Conservation (phyloP, 139 green algal species). For the Chlamydomonas applanata region DNA sequence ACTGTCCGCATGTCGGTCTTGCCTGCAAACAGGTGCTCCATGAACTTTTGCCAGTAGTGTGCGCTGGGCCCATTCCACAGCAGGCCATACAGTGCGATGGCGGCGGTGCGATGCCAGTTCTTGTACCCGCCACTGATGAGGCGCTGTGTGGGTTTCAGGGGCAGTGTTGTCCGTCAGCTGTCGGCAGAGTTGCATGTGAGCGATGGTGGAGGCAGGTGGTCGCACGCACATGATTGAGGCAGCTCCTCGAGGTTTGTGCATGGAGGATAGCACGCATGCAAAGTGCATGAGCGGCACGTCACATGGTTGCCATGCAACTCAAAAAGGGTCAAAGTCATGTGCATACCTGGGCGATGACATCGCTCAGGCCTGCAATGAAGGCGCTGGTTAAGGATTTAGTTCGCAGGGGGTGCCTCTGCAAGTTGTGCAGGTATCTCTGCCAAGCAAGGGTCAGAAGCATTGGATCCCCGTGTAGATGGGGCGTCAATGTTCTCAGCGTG, state of each 20-base stretch:
- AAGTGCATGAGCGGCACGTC: too few relatives aligned
- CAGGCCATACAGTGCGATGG: conserved; percentile 58
- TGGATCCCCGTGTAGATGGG: too few relatives aligned
- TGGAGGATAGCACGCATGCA: too few relatives aligned
- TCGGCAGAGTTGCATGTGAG: conserved; percentile 25
- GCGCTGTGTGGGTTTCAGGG: too few relatives aligned
- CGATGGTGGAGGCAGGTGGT: too few relatives aligned
- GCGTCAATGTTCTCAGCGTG: too few relatives aligned
- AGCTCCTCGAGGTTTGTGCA: too few relatives aligned
- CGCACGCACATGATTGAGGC: too few relatives aligned
- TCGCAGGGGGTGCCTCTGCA: conserved; percentile 42
- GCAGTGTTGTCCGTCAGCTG: too few relatives aligned
- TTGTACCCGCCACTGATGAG: conserved; percentile 22
- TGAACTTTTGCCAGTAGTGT: conserved; percentile 66
- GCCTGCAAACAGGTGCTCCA: conserved; percentile 47
- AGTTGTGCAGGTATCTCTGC: conserved; percentile 46
- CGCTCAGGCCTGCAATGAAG: conserved; percentile 42
- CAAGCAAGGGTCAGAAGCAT: conserved; percentile 35
- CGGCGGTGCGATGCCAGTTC: conserved; percentile 29
- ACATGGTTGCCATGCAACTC: conserved; percentile 1
- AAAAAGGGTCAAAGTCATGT: conserved; percentile 19
- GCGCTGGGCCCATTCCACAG: conserved; percentile 48
- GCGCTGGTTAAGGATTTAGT: conserved; percentile 64
- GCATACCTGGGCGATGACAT: conserved; percentile 47
- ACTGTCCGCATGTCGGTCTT: conserved; percentile 47